Base-by-base conservation (phyloP, 495 filamentous ascomycete genomes). In the Neurospora hispaniola region DNA sequence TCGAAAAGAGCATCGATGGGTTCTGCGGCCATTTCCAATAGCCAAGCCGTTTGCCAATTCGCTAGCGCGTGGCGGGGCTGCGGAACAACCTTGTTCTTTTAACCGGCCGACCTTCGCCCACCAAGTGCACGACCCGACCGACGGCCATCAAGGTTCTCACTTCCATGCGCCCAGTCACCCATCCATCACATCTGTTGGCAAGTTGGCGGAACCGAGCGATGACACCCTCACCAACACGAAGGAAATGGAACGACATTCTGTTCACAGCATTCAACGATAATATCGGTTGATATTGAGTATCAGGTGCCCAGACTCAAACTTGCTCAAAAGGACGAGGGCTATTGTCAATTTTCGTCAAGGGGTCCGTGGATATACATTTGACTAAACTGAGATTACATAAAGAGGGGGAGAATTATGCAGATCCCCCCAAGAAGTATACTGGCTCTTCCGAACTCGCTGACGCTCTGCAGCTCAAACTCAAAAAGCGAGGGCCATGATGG, bases 191-290 rank as follows among this genome's bases (percentile, higher is more conserved):
- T 62, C 12, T 9, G 27, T 66, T 35, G 54, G 54, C 54, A 66
- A 38, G 27, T 66, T 66, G 54, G 54, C 31, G 54, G 18, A 35
- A 66, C 54, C 54, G 14, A 66, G 27, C 54, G 54, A 66, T 35
- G 54, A 66, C 54, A 66, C 54, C 14, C 54, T 43, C 70, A 27
- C 70, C 71, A 71, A 79, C 78, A 54, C 79, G 75, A 41, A 76
- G 72, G 35, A 66, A 14, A 66, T 6, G 54, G 35, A 31, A 31
- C 27, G 27, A 3, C 54, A 7, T 66, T 35, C 54, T 27, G 27
- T 14, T 66, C 14, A 66, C 23, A 27, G 23, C 54, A 66, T 66
- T 18, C 35, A 35, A 66, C 3, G 1, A 66, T 66, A 27, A 62
- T 35, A 31, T 62, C 27, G 54, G 27, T 3, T 31, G 16, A 31